Evolutionary conservation across 2,329 filamentous ascomycete species (phyloP), one percentile per base, ranked within the genome.

Genomic region (Epichloe gansuensis): DNA sequence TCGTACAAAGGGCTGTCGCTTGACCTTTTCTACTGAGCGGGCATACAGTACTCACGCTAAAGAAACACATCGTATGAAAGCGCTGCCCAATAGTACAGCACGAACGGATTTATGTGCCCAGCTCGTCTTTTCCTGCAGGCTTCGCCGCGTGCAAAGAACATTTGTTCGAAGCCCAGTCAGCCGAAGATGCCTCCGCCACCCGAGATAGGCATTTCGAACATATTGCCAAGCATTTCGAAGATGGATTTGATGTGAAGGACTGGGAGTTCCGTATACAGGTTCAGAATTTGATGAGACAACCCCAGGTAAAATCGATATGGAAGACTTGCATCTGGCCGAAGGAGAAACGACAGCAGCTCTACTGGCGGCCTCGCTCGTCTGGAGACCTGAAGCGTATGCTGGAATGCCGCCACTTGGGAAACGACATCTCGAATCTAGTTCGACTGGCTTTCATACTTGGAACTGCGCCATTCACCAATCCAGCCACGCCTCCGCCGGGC

Each of bases 131-230:
- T 63, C 70, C 15, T 74, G 71, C 50, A n/a, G 71, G 71, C 34
- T 74, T 74, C 53, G 60, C 58, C 52, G 63, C 59, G 48, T 74
- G 71, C 61, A 72, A 70, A 53, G 69, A 73, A 52, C 67, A 69
- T 17, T 55, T 73, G 28, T 70, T 73, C 50, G 71, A 73, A 59
- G 68, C 71, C 13, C 55, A 63, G 1, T 63, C 55, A 48, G 65
- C 60, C 15, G 65, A 68, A 12, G 70, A 71, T 35, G 68, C 70
- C 2, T 58, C 63, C 3, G 54, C 62, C 23, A 64, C 65, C 23
- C 68, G 68, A 15, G 70, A 73, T 55, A 72, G 69, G 58, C 72
- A 72, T 61, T 73, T 74, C 57, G 72, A 73, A 56, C 71, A 74
- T 55, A 70, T 74, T 51, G 72, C 71, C 41, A 72, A 72, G 59